Evolutionary conservation across 768 basidiomycete species (phyloP).

Genomic region (Rubroboletus pulcherrimus): DNA sequence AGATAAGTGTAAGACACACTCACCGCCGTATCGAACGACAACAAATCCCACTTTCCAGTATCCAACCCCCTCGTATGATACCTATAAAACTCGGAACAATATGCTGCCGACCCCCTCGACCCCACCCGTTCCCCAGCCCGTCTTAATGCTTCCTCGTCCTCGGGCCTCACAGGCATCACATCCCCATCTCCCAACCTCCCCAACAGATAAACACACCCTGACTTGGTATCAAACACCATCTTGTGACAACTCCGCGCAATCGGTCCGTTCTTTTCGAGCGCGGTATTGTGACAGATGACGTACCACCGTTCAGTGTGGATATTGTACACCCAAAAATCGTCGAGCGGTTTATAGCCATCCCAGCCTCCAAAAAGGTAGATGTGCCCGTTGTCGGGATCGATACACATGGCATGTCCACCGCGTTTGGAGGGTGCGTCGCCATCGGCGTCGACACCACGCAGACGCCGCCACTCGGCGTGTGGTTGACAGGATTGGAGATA

Average conservation of each 20-base stretch:
- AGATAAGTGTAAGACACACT: constrained; percentile 16
- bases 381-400: constrained; percentile 56
- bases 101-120: constrained; percentile 25
- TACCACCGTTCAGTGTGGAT: constrained; percentile 60
- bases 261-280: constrained; percentile 60
- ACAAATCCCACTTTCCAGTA: constrained; percentile 67
- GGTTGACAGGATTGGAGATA: constrained; percentile 55
- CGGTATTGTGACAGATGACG: constrained; percentile 52
- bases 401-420: constrained; percentile 81
- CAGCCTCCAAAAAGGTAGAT: constrained; percentile 81
- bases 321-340: constrained; percentile 77
- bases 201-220: constrained; percentile 68
- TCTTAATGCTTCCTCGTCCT: constrained; percentile 18
- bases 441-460: constrained; percentile 58
- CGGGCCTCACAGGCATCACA: constrained; percentile 26
- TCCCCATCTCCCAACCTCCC: constrained; percentile 64
- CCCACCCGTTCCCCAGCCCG: constrained; percentile 21
- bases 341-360: constrained; percentile 67
- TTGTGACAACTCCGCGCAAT: constrained; percentile 74
- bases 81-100: constrained; percentile 70
- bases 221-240: constrained; percentile 74
- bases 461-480: constrained; percentile 56
- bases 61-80: constrained; percentile 44
- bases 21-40: constrained; percentile 67
- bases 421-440: constrained; percentile 62